phyloP scores from a whole-genome alignment of 2,329 filamentous ascomycete genomes.

The Ascochyta lentis region DNA sequence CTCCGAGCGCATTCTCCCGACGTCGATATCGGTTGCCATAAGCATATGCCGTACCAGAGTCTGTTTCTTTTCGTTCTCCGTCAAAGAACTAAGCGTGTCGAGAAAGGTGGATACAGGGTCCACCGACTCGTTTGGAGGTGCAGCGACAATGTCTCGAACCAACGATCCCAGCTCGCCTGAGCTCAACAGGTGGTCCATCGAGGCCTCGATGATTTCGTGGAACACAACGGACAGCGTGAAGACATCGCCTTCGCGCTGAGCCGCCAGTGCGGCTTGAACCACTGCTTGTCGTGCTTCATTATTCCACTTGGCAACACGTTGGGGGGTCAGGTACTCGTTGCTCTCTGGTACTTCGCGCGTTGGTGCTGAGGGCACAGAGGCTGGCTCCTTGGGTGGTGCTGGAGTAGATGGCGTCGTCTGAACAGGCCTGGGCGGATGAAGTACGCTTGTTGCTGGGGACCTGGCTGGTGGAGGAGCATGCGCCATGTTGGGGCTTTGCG shows the following conservation, averaged over 20 bases:
- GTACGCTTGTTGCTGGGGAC: slow-evolving; percentile 35
- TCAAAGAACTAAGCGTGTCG: slow-evolving; percentile 80
- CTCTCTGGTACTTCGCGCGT: slow-evolving; percentile 58
- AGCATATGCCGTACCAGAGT: slow-evolving; percentile 71
- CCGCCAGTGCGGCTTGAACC: slow-evolving; percentile 68
- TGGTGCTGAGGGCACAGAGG: slow-evolving; percentile 14
- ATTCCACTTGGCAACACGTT: slow-evolving; percentile 71
- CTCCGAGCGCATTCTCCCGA: slow-evolving; percentile 75
- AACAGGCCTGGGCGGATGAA: slow-evolving; percentile 24
- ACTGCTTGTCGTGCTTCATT: slow-evolving; percentile 71
- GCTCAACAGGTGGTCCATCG: slow-evolving; percentile 71
- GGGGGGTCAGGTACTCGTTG: slow-evolving; percentile 78
- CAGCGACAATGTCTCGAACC: slow-evolving; percentile 75
- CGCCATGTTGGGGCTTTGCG: slow-evolving; percentile 38
- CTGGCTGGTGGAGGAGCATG: slow-evolving; percentile 43
- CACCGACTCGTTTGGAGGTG: slow-evolving; percentile 55
- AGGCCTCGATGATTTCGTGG: slow-evolving; percentile 83
- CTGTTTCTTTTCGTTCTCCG: slow-evolving; percentile 71
- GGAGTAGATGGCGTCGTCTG: slow-evolving; percentile 28
- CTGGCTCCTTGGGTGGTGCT: slow-evolving; percentile 47
- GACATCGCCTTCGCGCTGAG: slow-evolving; percentile 71
- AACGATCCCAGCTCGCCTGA: slow-evolving; percentile 73
- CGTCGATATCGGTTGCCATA: slow-evolving; percentile 73
- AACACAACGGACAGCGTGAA: slow-evolving; percentile 75
- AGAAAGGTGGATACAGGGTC: slow-evolving; percentile 70